Evolutionary conservation across 768 basidiomycete species (phyloP).

Genomic region (Boletus insuetus): DNA sequence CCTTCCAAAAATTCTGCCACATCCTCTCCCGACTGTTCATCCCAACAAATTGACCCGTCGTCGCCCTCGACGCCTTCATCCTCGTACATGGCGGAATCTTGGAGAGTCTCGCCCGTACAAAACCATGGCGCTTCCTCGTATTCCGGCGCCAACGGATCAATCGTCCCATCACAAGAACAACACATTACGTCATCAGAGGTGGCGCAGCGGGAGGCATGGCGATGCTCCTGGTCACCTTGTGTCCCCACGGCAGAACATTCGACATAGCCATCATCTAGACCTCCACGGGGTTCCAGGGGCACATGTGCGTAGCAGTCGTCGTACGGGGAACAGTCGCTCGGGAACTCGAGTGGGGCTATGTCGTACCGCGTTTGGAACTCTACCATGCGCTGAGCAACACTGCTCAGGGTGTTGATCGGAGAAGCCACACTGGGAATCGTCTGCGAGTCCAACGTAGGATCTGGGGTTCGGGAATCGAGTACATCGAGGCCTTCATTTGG

Average conservation of each 20-base stretch:
- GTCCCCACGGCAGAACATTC: no score
- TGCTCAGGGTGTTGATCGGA: constrained; percentile 3
- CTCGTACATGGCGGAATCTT: no score
- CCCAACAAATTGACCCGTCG: neutral
- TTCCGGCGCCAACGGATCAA: constrained; percentile 2
- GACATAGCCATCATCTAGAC: neutral
- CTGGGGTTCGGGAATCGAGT: neutral
- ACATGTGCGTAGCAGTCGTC: constrained; percentile 1
- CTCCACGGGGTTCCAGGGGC: neutral
- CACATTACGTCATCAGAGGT: neutral
- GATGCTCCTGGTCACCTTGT: no score
- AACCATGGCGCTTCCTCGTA: constrained; percentile 1
- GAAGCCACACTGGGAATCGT: neutral
- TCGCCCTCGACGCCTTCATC: neutral
- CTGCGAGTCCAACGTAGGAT: neutral
- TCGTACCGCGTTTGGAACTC: constrained; percentile 12
- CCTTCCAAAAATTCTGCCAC: constrained; percentile 47
- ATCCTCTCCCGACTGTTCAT: neutral
- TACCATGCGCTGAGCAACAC: constrained; percentile 1
- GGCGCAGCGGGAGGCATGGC: no score
- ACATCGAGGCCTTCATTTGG: neutral
- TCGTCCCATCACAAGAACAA: neutral
- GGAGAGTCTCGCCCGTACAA: no score
- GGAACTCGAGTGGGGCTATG: constrained; percentile 6
- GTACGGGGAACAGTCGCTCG: constrained; percentile 9